Evolutionary conservation across 768 basidiomycete species (phyloP).

Genomic region (Xerocomus potaroensis): DNA sequence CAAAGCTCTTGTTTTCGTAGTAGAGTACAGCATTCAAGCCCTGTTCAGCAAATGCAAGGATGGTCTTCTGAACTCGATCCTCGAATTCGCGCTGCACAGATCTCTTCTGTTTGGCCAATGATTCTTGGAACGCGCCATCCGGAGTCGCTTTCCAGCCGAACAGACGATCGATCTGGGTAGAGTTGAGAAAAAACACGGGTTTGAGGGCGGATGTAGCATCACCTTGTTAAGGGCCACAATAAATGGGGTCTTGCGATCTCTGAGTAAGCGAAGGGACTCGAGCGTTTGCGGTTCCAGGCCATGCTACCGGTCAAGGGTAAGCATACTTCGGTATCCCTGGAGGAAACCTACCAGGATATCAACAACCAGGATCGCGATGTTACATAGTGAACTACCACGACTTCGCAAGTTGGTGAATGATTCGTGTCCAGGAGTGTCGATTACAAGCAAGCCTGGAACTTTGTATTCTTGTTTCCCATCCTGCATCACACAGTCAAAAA

Average conservation of each 20-base stretch:
- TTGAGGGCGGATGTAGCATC: constrained; percentile 1
- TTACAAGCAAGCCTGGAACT: constrained; percentile 91
- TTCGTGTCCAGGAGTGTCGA: constrained; percentile 99
- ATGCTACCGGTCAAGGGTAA: constrained; percentile 51
- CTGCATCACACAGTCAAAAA: constrained; percentile 34
- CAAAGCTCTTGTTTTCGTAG: constrained; percentile 97
- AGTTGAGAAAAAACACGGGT: constrained; percentile 8
- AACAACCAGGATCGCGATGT: constrained; percentile 98
- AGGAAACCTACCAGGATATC: constrained; percentile 82
- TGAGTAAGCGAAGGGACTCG: constrained; percentile 88
- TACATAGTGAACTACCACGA: constrained; percentile 94
- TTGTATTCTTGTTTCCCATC: constrained; percentile 88
- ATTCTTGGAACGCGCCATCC: constrained; percentile 89
- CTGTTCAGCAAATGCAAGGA: constrained; percentile 95
- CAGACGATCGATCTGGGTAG: constrained; percentile 86
- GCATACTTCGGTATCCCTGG: background rate
- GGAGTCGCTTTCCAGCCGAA: constrained; percentile 93
- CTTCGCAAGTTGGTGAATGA: constrained; percentile 96
- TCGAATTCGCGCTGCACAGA: constrained; percentile 90
- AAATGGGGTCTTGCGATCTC: constrained; percentile 95
- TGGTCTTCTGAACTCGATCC: constrained; percentile 78
- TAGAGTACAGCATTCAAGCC: constrained; percentile 93
- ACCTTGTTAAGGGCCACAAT: constrained; percentile 98
- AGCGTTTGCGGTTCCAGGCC: constrained; percentile 97
- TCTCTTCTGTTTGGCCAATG: constrained; percentile 74